Conservation (phyloP, 1,284 basidiomycete genomes). For the Puccinia novopanici region DNA sequence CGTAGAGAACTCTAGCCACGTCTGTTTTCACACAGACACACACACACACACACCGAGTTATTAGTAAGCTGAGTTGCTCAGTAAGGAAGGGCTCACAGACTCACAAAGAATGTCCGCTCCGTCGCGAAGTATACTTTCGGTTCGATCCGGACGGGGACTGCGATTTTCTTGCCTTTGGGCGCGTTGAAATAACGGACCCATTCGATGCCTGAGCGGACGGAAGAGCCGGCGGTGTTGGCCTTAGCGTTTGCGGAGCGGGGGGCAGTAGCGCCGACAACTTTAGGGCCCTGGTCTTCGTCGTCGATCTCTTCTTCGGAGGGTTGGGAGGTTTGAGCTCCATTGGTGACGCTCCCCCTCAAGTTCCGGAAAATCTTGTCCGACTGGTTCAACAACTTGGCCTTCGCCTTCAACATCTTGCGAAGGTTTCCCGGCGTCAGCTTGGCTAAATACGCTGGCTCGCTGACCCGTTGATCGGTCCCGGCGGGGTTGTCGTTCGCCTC, state of each 20-base stretch:
- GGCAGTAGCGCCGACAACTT: conserved; percentile 56
- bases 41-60: not conserved
- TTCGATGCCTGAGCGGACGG: conserved; percentile 54
- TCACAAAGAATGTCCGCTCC: conserved; percentile 82
- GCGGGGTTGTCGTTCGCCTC: conserved; percentile 59
- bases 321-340: not conserved
- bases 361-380: conserved; percentile 59
- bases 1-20: conserved; percentile 87
- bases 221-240: not conserved
- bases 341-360: conserved; percentile 31
- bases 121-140: conserved; percentile 98
- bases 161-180: conserved; percentile 82
- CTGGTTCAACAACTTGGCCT: conserved; percentile 50
- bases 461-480: conserved; percentile 56
- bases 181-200: conserved; percentile 77
- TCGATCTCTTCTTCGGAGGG: conserved; percentile 57
- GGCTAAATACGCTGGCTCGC: conserved; percentile 70
- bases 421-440: conserved; percentile 70
- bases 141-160: conserved; percentile 89
- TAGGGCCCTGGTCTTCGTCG: conserved; percentile 60
- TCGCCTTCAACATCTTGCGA: conserved; percentile 55
- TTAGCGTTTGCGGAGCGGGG: conserved; percentile 57
- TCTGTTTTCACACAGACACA: conserved; percentile 57
- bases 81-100: conserved; percentile 55
- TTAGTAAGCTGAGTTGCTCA: not conserved